Percentiles rank a stretch among this genome's conserved stretches.
Conservation (phyloP, 1,139 yeast species). For the Pichia sp. region DNA sequence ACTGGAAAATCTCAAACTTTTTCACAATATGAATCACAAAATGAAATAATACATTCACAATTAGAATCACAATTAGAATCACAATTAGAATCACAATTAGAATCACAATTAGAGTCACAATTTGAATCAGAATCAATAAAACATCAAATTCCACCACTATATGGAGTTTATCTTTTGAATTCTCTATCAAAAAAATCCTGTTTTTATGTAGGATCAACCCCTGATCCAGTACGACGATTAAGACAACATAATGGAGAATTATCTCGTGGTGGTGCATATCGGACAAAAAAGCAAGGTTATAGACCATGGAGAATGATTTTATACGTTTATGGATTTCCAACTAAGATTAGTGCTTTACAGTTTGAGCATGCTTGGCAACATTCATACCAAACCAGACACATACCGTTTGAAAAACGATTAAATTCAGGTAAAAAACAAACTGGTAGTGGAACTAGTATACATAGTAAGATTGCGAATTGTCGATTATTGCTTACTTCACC, state of each 20-base stretch:
- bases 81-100: slow-evolving; percentile 1
- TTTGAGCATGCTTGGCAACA: slow-evolving; percentile 79
- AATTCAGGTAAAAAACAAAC: slow-evolving; percentile 27
- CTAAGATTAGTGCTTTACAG: slow-evolving; percentile 64
- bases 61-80: neutral
- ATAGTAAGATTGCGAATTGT: slow-evolving; percentile 46
- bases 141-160: slow-evolving; percentile 31
- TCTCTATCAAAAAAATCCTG: slow-evolving; percentile 50
- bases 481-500: slow-evolving; percentile 38
- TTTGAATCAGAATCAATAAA: neutral
- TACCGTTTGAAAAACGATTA: slow-evolving; percentile 32
- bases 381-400: slow-evolving; percentile 54
- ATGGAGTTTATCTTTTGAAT: slow-evolving; percentile 62
- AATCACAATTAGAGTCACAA: neutral
- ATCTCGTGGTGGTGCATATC: slow-evolving; percentile 57
- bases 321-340: slow-evolving; percentile 65
- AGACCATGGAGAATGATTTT: slow-evolving; percentile 71
- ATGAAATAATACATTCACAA: no score
- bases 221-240: slow-evolving; percentile 60
- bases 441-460: slow-evolving; percentile 35
- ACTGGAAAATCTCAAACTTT: no score
- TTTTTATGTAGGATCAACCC: slow-evolving; percentile 73
- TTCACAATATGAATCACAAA: no score
- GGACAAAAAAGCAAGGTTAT: slow-evolving; percentile 48
- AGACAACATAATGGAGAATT: slow-evolving; percentile 75